These are phyloP conservation scores for Hypoxylon sp. DNA, from an alignment of 2,329 filamentous ascomycete genomes.

Conservation along the genomic window DNA sequence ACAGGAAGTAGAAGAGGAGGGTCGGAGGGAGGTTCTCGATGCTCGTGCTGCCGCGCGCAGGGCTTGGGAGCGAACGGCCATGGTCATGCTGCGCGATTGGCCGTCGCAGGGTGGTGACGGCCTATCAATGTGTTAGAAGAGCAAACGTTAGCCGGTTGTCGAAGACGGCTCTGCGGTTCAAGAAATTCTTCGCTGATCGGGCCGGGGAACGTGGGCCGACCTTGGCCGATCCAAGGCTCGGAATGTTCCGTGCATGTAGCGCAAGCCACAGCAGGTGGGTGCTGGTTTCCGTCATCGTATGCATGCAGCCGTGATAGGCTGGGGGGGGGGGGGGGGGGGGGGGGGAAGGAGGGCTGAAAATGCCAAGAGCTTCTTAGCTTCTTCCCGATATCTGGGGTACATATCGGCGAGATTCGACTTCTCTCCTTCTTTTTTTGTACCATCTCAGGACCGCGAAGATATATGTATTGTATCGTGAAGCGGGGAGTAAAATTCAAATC, in stretches of 20 bases:
- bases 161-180: background rate
- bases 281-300: background rate
- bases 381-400: slow-evolving; percentile 12
- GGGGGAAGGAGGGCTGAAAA: too few relatives aligned
- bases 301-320: too few relatives aligned
- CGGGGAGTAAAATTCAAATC: background rate
- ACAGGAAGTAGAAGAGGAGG: slow-evolving; percentile 8
- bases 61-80: slow-evolving; percentile 40
- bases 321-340: too few relatives aligned
- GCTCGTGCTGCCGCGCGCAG: slow-evolving; percentile 38
- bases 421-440: too few relatives aligned
- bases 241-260: background rate
- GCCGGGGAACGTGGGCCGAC: slow-evolving; percentile 11
- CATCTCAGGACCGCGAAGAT: background rate
- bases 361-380: slow-evolving; percentile 16
- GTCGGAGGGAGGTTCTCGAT: slow-evolving; percentile 20
- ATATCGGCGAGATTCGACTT: slow-evolving; percentile 2
- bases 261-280: slow-evolving; percentile 23
- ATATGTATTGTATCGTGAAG: background rate
- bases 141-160: slow-evolving; percentile 1
- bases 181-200: slow-evolving; percentile 22
- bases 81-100: slow-evolving; percentile 30
- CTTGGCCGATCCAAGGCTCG: too few relatives aligned
- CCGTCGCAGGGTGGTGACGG: slow-evolving; percentile 21
- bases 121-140: too few relatives aligned